These are phyloP conservation scores for Thalassiosira mediterranea DNA, from an alignment of 352 stramenopile genomes.

Conservation along the genomic window DNA sequence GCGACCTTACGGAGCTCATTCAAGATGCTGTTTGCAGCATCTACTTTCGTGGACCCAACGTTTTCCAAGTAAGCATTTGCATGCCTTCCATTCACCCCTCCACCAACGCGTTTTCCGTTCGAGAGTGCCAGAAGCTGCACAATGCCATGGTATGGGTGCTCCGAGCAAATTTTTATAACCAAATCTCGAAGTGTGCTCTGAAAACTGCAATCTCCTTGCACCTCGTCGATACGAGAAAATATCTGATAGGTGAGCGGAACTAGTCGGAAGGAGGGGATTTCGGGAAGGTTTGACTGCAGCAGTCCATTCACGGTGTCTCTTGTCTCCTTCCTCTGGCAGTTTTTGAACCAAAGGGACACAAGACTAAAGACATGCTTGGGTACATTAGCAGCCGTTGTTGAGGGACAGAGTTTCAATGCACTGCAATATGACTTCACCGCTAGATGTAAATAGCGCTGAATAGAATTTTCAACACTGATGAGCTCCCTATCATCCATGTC, in stretches of 20 bases:
- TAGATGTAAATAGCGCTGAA: conserved; percentile 88
- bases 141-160: conserved; percentile 96
- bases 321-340: conserved; percentile 83
- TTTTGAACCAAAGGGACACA: conserved; percentile 93
- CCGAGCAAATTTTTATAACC: conserved; percentile 90
- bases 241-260: conserved; percentile 97
- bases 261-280: conserved; percentile 94
- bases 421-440: conserved; percentile 88
- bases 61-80: conserved; percentile 64
- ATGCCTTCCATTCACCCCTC: conserved; percentile 58
- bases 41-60: conserved; percentile 63
- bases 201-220: conserved; percentile 72
- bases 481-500: conserved; percentile 89
- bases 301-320: conserved; percentile 88
- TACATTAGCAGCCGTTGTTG: conserved; percentile 85
- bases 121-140: conserved; percentile 94
- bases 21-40: conserved; percentile 67
- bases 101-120: conserved; percentile 91
- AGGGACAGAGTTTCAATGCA: conserved; percentile 63
- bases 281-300: conserved; percentile 63
- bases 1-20: conserved; percentile 57
- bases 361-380: conserved; percentile 91
- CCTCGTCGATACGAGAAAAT: conserved; percentile 91
- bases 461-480: conserved; percentile 86
- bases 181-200: conserved; percentile 88